Percentiles rank a stretch among this genome's conserved stretches.
Conservation (phyloP, 1,284 basidiomycete species). For the Trametes sp. region DNA sequence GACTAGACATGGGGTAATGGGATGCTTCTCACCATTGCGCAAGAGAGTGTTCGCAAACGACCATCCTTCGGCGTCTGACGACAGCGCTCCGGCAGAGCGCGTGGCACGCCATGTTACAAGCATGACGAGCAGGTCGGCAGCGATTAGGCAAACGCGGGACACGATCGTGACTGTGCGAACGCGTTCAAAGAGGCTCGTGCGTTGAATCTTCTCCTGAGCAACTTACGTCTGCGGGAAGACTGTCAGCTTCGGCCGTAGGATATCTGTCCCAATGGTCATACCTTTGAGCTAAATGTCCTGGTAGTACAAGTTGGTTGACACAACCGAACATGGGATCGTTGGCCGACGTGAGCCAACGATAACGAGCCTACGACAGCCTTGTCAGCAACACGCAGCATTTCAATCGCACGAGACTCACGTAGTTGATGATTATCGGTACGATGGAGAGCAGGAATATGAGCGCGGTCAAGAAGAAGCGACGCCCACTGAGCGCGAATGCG, state of each 20-base stretch:
- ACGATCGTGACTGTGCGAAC: too few relatives aligned
- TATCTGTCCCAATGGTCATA: not conserved
- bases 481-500: constrained; percentile 1
- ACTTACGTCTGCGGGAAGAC: not conserved
- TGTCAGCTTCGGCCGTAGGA: not conserved
- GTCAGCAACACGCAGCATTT: not conserved
- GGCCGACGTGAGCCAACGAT: not conserved
- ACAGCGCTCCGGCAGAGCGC: not conserved
- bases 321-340: not conserved
- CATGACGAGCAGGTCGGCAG: not conserved
- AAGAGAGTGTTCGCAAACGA: not conserved
- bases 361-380: not conserved
- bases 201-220: not conserved
- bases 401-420: not conserved
- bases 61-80: not conserved
- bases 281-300: not conserved
- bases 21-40: not conserved
- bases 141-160: not conserved
- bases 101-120: not conserved
- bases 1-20: not conserved
- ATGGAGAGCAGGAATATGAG: not conserved
- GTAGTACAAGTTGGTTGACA: not conserved
- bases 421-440: not conserved
- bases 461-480: not conserved
- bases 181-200: not conserved